Conservation (phyloP, 2,329 filamentous ascomycete genomes). For the Fusarium redolens region DNA sequence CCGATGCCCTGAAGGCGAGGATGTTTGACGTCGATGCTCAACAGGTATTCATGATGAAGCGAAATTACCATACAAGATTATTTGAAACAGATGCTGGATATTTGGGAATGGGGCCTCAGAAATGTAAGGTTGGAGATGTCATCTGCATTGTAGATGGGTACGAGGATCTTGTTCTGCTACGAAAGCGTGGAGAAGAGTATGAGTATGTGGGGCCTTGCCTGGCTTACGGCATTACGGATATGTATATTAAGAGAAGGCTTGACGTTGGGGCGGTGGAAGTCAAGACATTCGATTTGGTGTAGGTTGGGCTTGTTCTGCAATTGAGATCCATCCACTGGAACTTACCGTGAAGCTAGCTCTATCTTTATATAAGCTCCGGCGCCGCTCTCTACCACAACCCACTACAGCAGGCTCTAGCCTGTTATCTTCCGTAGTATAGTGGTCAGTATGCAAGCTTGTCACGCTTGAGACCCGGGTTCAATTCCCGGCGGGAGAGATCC, state of each 20-base stretch:
- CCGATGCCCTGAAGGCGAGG: not conserved
- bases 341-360: rapidly evolving
- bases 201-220: not conserved
- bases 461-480: too few species aligned
- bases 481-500: not conserved
- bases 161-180: not conserved
- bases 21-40: not conserved
- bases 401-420: not conserved
- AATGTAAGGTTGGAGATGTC: not conserved
- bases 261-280: not conserved
- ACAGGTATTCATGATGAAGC: not conserved
- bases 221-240: not conserved
- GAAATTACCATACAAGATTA: not conserved
- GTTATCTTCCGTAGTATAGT: conserved; percentile 1
- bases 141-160: not conserved
- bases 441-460: not conserved
- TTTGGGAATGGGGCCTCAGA: not conserved
- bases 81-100: not conserved
- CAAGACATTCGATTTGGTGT: not conserved
- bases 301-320: not conserved
- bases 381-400: rapidly evolving
- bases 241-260: not conserved
- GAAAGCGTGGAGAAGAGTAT: not conserved
- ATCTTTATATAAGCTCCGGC: rapidly evolving
- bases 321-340: rapidly evolving